Evolutionary conservation across 768 basidiomycete genomes (phyloP), one percentile per base, ranked within the genome.

Genomic region (Panaeolus papilionaceus): DNA sequence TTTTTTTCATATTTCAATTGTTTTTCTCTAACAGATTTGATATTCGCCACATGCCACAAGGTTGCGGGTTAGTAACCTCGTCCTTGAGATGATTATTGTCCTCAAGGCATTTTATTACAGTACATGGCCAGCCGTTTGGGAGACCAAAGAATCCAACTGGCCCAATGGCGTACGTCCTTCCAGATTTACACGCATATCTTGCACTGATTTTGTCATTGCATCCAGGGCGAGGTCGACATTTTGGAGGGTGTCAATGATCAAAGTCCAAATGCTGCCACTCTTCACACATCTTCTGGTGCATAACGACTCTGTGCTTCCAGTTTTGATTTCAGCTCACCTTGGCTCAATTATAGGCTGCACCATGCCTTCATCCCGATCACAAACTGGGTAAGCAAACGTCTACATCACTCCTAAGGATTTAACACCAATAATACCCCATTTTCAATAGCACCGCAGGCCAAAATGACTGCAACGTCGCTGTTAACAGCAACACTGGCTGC

Each of bases 51-150:
- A 76, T 79, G 76, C 78, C 78, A 2, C 73, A 79, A 67, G 78
- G 78, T 38, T 79, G 78, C 58, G 75, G 73, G 77, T 78, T 54
- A 68, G 77, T 71, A 28, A 18, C 14, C 2, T 18, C 16, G 16
- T 6, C 11, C 42, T 44, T 16, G 18, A 44, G 16, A 44, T 44
- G 42, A 16, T 3, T 16, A 44, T 26, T 12, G 9, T 44, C 4
- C 16, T 67, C 38, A 10, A 11, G 6, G 47, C 11, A 23, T 49
- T 10, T 49, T 26, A 9, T 64, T 38, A 33, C 44, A 80, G 80
- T 11, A 79, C 78, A 4, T 80, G 79, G 80, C 79, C 88, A 3
- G 87, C 88, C 0, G 79, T 84, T 11, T 88, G 86, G 87, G 79
- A 80, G 70, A 84, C 85, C 42, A 77, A 80, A 16, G 84, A 78